Conservation (phyloP, 768 basidiomycete genomes). For the Calocera viscosa region DNA sequence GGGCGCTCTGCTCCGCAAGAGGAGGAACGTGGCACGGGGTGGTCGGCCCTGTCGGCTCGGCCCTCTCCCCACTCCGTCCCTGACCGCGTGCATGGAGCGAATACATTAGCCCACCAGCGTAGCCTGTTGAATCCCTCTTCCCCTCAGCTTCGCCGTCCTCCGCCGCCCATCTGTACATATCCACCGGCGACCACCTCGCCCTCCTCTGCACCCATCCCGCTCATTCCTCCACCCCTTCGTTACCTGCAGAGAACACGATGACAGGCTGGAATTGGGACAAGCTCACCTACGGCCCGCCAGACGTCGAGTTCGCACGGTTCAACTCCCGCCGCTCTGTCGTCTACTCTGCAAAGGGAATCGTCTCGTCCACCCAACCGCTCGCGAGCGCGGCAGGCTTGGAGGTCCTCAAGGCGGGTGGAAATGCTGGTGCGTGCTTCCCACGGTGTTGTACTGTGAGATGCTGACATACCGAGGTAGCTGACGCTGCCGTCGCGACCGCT, state of each 20-base stretch:
- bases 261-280: conserved; percentile 36
- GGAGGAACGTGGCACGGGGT: too few species aligned
- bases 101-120: background rate
- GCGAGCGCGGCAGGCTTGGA: conserved; percentile 87
- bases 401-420: conserved; percentile 84
- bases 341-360: conserved; percentile 68
- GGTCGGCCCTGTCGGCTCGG: background rate
- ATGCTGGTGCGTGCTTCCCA: conserved; percentile 58
- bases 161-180: background rate
- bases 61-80: background rate
- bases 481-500: conserved; percentile 88
- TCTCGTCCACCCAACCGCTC: conserved; percentile 80
- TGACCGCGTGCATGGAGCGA: conserved; percentile 1
- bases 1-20: too few species aligned
- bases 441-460: conserved; percentile 5
- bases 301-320: conserved; percentile 55
- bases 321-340: conserved; percentile 76
- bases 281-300: conserved; percentile 44
- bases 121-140: conserved; percentile 5
- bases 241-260: background rate
- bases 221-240: background rate
- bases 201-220: background rate
- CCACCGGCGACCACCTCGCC: background rate
- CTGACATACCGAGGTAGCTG: conserved; percentile 38
- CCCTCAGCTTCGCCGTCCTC: background rate